Conservation (phyloP, 2,329 filamentous ascomycete species). For the Calycina herbarum region DNA sequence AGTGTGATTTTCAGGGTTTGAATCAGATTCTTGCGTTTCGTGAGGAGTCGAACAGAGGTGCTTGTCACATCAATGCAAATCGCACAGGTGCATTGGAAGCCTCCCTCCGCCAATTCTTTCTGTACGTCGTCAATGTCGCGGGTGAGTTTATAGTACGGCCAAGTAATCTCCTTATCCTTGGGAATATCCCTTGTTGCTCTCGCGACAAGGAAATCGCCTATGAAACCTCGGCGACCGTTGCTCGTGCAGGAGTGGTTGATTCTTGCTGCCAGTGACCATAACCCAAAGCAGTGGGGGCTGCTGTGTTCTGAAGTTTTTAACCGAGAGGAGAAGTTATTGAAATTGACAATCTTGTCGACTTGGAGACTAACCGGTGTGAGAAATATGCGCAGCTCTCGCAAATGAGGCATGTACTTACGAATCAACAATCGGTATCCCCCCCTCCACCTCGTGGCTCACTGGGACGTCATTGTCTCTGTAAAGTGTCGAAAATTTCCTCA, state of each 20-base stretch:
- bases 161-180: too few relatives aligned
- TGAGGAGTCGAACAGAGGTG: too few relatives aligned
- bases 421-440: too few relatives aligned
- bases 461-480: neutral
- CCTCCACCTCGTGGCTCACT: neutral
- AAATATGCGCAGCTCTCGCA: neutral
- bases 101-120: too few relatives aligned
- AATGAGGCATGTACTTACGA: too few relatives aligned
- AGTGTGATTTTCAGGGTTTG: too few relatives aligned
- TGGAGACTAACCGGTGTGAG: neutral
- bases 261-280: neutral
- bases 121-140: too few relatives aligned
- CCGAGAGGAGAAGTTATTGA: neutral
- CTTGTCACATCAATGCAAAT: too few relatives aligned
- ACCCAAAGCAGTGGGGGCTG: neutral
- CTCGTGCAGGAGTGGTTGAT: constrained; percentile 29
- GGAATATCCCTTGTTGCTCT: constrained; percentile 21
- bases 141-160: too few relatives aligned
- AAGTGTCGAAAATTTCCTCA: neutral
- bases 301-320: neutral
- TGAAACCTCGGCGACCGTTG: constrained; percentile 24
- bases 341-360: neutral
- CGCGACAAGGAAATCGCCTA: constrained; percentile 23
- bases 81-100: too few relatives aligned
- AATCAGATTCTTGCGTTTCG: too few relatives aligned